A percentile compares a stretch with the other conserved stretches of the same genome.
Evolutionary conservation across 441 rosid species (phyloP).

Genomic region (Biscutella auriculata): DNA sequence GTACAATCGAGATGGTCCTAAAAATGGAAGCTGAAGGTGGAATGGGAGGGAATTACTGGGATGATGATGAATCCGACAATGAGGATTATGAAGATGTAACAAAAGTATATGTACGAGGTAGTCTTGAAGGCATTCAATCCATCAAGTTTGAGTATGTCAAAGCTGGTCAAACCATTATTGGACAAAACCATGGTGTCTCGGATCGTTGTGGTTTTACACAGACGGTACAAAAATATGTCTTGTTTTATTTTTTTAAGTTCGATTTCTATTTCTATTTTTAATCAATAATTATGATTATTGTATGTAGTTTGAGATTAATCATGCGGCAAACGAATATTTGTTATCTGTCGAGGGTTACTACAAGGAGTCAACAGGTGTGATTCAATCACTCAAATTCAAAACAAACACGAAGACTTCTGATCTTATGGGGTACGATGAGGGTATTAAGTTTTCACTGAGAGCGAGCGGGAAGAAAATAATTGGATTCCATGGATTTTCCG

Average conservation of each 20-base stretch:
- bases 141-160: constrained; percentile 10
- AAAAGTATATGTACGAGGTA: not conserved
- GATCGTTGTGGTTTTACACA: constrained; percentile 14
- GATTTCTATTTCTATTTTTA: not conserved
- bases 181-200: too few species aligned
- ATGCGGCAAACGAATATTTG: not conserved
- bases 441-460: too few species aligned
- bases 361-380: too few species aligned
- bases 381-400: too few species aligned
- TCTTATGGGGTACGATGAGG: too few species aligned
- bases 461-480: too few species aligned
- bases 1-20: not conserved
- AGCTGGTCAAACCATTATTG: not conserved
- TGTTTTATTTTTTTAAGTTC: not conserved
- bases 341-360: constrained; percentile 5
- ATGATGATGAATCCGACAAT: constrained; percentile 1
- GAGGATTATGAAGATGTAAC: not conserved
- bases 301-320: constrained; percentile 7
- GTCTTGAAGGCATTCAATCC: not conserved
- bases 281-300: not conserved
- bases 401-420: too few species aligned
- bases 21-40: not conserved
- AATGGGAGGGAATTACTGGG: not conserved
- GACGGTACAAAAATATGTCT: not conserved
- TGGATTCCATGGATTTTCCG: constrained; percentile 16